These are phyloP conservation scores for Schrenkiella parvula DNA, from an alignment of 345 rosid species.

Conservation along the genomic window DNA sequence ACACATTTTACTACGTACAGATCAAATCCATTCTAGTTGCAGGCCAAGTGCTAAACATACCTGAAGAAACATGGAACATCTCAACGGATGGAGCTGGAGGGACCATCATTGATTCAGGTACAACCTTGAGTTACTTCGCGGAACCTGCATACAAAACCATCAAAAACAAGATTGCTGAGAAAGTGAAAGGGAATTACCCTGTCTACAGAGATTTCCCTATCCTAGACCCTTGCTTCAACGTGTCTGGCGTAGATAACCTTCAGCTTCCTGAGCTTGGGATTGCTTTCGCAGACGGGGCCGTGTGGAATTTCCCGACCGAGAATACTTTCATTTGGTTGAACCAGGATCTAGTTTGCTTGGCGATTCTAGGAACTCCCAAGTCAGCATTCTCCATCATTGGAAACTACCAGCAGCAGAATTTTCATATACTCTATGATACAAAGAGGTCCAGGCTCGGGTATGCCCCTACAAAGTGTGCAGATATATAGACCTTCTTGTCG, in stretches of 20 bases:
- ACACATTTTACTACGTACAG: conserved; percentile 71
- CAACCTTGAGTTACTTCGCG: conserved; percentile 61
- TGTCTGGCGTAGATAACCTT: conserved; percentile 56
- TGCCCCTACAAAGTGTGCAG: conserved; percentile 68
- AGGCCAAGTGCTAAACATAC: conserved; percentile 58
- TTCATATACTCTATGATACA: conserved; percentile 71
- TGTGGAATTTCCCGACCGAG: conserved; percentile 89
- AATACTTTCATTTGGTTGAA: conserved; percentile 65
- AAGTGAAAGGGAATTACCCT: conserved; percentile 55
- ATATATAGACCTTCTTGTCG: conserved; percentile 36
- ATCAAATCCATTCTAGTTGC: conserved; percentile 66
- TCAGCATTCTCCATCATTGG: conserved; percentile 84
- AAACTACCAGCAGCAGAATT: conserved; percentile 88
- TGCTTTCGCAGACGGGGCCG: conserved; percentile 62
- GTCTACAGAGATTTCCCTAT: conserved; percentile 48
- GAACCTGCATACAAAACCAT: conserved; percentile 66
- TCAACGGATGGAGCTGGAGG: conserved; percentile 68
- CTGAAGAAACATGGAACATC: conserved; percentile 65
- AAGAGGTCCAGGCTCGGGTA: conserved; percentile 74
- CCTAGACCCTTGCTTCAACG: conserved; percentile 80
- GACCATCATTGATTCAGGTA: conserved; percentile 82
- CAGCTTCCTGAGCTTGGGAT: conserved; percentile 75
- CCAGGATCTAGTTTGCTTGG: conserved; percentile 72
- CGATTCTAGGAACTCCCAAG: conserved; percentile 70
- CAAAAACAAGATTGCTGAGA: conserved; percentile 53